A percentile compares a stretch with the other conserved stretches of the same genome.
These are phyloP conservation scores for Penicillium dipodomyicola DNA, from an alignment of 495 filamentous ascomycete species.

Conservation along the genomic window DNA sequence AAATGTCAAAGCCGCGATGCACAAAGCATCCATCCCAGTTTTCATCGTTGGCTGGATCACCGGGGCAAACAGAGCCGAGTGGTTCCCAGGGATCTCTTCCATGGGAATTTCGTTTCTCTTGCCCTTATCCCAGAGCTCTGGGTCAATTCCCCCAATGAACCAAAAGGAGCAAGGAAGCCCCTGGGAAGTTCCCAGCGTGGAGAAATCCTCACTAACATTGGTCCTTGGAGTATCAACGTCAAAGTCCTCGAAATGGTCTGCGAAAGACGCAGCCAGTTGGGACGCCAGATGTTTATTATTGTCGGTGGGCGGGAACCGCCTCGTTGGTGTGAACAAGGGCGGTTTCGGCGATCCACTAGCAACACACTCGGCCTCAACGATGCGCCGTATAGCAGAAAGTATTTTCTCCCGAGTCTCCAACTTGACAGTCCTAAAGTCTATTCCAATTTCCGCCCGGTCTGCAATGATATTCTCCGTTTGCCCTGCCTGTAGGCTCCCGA, in stretches of 20 bases:
- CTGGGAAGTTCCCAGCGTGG: constrained; percentile 37
- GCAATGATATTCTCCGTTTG: constrained; percentile 54
- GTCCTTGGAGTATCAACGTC: constrained; percentile 35
- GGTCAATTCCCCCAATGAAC: constrained; percentile 47
- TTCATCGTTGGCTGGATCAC: constrained; percentile 61
- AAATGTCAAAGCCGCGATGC: constrained; percentile 54
- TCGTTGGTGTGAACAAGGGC: constrained; percentile 43
- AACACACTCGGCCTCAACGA: constrained; percentile 52
- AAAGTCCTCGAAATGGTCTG: constrained; percentile 40
- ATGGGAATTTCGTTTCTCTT: constrained; percentile 16
- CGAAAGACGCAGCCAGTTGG: constrained; percentile 35
- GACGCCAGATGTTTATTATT: constrained; percentile 37
- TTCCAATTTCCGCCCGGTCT: constrained; percentile 45
- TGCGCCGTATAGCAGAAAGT: constrained; percentile 40
- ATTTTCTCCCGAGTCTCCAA: constrained; percentile 39
- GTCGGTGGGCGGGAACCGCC: constrained; percentile 44
- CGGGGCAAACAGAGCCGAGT: constrained; percentile 60
- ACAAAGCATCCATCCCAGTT: constrained; percentile 55
- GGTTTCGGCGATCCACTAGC: constrained; percentile 47
- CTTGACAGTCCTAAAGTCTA: constrained; percentile 49
- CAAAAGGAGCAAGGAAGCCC: constrained; percentile 46
- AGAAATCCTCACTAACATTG: constrained; percentile 49
- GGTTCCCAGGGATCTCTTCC: constrained; percentile 50
- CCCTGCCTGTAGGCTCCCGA: constrained; percentile 51
- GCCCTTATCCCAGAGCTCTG: constrained; percentile 43